Conservation (phyloP, 1,284 basidiomycete species). For the Boletellus deceptivus region DNA sequence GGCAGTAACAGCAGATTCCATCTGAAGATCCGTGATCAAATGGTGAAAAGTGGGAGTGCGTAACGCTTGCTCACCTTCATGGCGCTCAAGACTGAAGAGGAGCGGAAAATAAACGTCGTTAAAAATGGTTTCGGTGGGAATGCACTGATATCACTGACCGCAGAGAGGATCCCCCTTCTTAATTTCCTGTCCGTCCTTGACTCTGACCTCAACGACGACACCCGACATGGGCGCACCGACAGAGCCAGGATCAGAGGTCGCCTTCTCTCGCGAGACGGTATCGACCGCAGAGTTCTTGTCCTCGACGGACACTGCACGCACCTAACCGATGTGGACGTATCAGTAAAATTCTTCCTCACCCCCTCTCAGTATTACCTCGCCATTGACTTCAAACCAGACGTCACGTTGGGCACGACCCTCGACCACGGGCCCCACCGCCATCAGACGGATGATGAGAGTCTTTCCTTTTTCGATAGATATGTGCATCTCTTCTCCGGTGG, state of each 20-base stretch:
- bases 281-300: constrained; percentile 97
- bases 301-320: constrained; percentile 90
- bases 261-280: constrained; percentile 91
- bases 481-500: constrained; percentile 93
- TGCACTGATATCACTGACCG: constrained; percentile 46
- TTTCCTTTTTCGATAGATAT: constrained; percentile 97
- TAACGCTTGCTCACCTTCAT: constrained; percentile 69
- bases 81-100: constrained; percentile 70
- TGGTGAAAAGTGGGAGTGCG: constrained; percentile 1
- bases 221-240: constrained; percentile 97
- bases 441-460: constrained; percentile 93
- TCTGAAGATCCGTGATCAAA: constrained; percentile 48
- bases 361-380: constrained; percentile 59
- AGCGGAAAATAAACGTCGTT: constrained; percentile 7
- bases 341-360: constrained; percentile 12
- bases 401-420: constrained; percentile 90
- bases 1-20: constrained; percentile 95
- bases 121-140: not conserved
- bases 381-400: constrained; percentile 98
- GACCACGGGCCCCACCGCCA: constrained; percentile 93
- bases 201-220: constrained; percentile 96
- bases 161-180: constrained; percentile 96
- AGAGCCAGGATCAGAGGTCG: constrained; percentile 89
- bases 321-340: constrained; percentile 39
- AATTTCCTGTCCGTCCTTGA: constrained; percentile 95